Evolutionary conservation across 805 yeast species (phyloP).

Genomic region (Metschnikowia aberdeeniae): DNA sequence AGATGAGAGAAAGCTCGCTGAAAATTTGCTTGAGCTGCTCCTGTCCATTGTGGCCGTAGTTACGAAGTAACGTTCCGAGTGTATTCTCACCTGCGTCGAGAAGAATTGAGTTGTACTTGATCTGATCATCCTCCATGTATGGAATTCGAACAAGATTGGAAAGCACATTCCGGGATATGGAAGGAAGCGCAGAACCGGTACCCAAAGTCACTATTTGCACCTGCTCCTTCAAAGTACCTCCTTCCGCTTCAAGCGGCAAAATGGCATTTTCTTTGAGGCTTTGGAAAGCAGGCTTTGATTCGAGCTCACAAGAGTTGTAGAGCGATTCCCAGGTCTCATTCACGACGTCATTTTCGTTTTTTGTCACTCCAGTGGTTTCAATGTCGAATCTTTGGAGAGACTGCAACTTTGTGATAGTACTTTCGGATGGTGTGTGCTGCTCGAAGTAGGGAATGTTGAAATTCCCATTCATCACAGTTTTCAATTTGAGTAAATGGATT

Average conservation of each 20-base stretch:
- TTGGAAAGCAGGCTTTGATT: slow-evolving; percentile 20
- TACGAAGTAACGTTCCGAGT: slow-evolving; percentile 62
- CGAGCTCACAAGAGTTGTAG: slow-evolving; percentile 12
- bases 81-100: slow-evolving; percentile 98
- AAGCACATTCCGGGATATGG: slow-evolving; percentile 78
- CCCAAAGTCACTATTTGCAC: slow-evolving; percentile 78
- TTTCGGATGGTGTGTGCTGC: slow-evolving; percentile 14
- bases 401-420: slow-evolving; percentile 22
- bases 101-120: slow-evolving; percentile 45
- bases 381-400: slow-evolving; percentile 29
- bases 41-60: slow-evolving; percentile 47
- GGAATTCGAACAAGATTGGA: slow-evolving; percentile 78
- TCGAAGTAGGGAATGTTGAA: slow-evolving; percentile 41
- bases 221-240: slow-evolving; percentile 38
- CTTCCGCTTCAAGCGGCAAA: slow-evolving; percentile 16
- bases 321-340: slow-evolving; percentile 26
- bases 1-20: slow-evolving; percentile 59
- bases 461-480: slow-evolving; percentile 42
- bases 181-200: slow-evolving; percentile 90
- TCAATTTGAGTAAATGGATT: slow-evolving; percentile 50
- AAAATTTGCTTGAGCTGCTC: slow-evolving; percentile 40
- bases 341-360: slow-evolving; percentile 18
- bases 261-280: slow-evolving; percentile 14
- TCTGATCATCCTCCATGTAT: slow-evolving; percentile 19
- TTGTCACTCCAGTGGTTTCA: slow-evolving; percentile 19